phyloP scores from a whole-genome alignment of 2,329 filamentous ascomycete genomes.

The Teratosphaeria viscida region DNA sequence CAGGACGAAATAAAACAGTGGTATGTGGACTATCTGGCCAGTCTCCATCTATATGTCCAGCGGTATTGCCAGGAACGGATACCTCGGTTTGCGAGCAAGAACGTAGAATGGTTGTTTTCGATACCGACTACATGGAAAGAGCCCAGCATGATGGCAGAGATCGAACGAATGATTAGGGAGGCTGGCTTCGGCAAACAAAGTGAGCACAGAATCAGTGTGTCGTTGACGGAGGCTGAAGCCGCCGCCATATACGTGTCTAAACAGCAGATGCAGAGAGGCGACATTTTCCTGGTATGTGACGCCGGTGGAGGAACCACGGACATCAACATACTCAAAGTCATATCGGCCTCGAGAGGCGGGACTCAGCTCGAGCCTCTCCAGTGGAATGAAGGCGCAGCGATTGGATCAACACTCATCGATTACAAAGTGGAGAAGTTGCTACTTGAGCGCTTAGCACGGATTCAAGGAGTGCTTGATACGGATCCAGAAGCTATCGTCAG shows the following conservation, averaged over 20 bases:
- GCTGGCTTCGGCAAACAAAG: constrained; percentile 4
- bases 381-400: constrained; percentile 8
- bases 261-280: constrained; percentile 4
- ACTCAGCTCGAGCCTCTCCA: constrained; percentile 10
- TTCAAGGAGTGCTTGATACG: constrained; percentile 2
- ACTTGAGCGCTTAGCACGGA: constrained; percentile 2
- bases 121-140: constrained; percentile 13
- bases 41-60: constrained; percentile 5
- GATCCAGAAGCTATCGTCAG: constrained; percentile 1
- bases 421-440: constrained; percentile 6
- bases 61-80: constrained; percentile 3
- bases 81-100: constrained; percentile 1
- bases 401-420: constrained; percentile 14
- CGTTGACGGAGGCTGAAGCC: constrained; percentile 13
- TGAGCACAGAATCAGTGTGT: constrained; percentile 4
- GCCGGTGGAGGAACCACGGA: constrained; percentile 14
- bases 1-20: constrained; percentile 3
- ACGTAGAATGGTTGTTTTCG: constrained; percentile 12
- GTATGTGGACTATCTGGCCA: constrained; percentile 8
- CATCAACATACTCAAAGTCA: constrained; percentile 10
- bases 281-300: constrained; percentile 12
- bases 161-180: constrained; percentile 5
- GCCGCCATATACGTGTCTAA: constrained; percentile 10
- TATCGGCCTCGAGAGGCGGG: background rate
- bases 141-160: constrained; percentile 4